These are phyloP conservation scores for Cladosporium sp. DNA, from an alignment of 2,329 filamentous ascomycete genomes.

Conservation along the genomic window DNA sequence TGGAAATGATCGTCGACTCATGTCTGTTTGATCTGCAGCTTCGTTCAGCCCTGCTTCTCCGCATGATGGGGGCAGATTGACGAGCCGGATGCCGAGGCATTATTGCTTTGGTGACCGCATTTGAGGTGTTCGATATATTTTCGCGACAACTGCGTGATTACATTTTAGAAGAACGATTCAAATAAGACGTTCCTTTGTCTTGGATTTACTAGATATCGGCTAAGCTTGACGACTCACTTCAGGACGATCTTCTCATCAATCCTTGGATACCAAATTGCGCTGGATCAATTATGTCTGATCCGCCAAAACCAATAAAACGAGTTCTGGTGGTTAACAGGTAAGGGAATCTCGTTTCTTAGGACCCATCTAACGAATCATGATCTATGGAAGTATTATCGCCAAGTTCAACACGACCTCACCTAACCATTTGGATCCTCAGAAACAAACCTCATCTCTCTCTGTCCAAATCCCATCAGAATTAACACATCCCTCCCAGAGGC, in stretches of 20 bases:
- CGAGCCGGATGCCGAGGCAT: conserved; percentile 13
- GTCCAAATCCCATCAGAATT: not conserved
- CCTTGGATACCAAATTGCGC: not conserved
- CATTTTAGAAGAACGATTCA: not conserved
- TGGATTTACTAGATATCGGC: not conserved
- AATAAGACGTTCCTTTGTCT: not conserved
- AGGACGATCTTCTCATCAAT: not conserved
- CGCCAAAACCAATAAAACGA: conserved; percentile 31
- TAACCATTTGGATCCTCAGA: not conserved
- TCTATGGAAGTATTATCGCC: not conserved
- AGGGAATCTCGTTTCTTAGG: not conserved
- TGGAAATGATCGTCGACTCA: not conserved
- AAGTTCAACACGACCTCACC: not conserved
- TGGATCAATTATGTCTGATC: not conserved
- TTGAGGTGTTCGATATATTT: not conserved
- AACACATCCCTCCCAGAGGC: conserved; percentile 49
- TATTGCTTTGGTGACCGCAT: not conserved
- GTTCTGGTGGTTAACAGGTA: conserved; percentile 38
- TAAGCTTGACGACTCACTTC: not conserved
- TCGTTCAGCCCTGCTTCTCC: conserved; percentile 4
- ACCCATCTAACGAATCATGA: not conserved
- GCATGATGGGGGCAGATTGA: not conserved
- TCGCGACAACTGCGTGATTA: not conserved
- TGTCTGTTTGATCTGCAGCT: not conserved
- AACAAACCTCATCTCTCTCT: not conserved